Percentiles rank a stretch among this genome's conserved stretches.
These are phyloP conservation scores for Penicillium sp. DNA, from an alignment of 2,329 filamentous ascomycete genomes.

Conservation along the genomic window DNA sequence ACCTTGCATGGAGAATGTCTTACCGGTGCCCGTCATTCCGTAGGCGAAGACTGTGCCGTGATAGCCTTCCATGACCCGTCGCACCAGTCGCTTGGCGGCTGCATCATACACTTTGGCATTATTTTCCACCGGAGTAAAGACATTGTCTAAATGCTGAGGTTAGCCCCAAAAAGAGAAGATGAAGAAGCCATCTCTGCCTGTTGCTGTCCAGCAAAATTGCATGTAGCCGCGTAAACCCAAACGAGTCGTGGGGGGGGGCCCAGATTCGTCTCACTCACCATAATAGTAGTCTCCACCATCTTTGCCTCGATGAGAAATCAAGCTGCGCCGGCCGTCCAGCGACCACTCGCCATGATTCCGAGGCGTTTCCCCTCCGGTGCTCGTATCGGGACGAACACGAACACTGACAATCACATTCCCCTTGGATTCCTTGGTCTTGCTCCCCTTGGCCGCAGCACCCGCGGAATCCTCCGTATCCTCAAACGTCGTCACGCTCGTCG, in stretches of 20 bases:
- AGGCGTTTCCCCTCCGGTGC: slow-evolving; percentile 51
- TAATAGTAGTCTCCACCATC: slow-evolving; percentile 92
- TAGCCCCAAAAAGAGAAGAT: neutral
- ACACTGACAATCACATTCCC: slow-evolving; percentile 96
- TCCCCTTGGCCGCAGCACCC: slow-evolving; percentile 24
- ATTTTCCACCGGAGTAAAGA: slow-evolving; percentile 88
- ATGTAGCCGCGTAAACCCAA: slow-evolving; percentile 6
- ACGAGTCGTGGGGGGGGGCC: too few species aligned
- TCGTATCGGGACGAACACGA: slow-evolving; percentile 75
- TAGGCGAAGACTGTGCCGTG: slow-evolving; percentile 98
- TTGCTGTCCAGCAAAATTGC: neutral
- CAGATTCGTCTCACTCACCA: slow-evolving; percentile 50
- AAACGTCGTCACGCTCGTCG: slow-evolving; percentile 80
- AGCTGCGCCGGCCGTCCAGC: slow-evolving; percentile 74
- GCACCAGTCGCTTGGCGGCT: slow-evolving; percentile 85
- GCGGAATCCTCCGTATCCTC: slow-evolving; percentile 65
- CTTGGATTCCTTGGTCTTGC: slow-evolving; percentile 62
- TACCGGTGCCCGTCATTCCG: slow-evolving; percentile 97
- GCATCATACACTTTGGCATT: slow-evolving; percentile 94
- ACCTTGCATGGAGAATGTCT: slow-evolving; percentile 99
- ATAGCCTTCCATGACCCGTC: slow-evolving; percentile 97
- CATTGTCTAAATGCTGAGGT: slow-evolving; percentile 64
- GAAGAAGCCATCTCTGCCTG: too few species aligned
- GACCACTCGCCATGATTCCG: slow-evolving; percentile 79
- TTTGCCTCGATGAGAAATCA: slow-evolving; percentile 77